Evolutionary conservation across 108 stramenopile genomes (phyloP), one percentile per base, ranked within the genome.

Genomic region (Skeletonema potamos): DNA sequence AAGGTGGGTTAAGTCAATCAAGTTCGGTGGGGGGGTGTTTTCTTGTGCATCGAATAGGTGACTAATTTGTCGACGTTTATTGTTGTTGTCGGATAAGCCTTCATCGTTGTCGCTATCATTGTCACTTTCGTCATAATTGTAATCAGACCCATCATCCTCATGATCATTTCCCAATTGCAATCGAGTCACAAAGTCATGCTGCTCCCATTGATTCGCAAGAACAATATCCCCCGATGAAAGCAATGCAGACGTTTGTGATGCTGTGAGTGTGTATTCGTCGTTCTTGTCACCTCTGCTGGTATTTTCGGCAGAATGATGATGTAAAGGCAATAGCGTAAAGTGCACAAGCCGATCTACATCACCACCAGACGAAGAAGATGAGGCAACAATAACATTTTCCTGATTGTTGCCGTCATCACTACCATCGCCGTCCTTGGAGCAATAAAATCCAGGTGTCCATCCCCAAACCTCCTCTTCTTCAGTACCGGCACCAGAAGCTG

Each of bases 1-100:
- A 29, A 84, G 46, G 56, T 75, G 70, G 11, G 72, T 73, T 54
- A 84, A 57, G 32, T 76, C 54, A 15, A 84, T 81, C 2, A 84
- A 58, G 56, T 84, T 80, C 41, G 24, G 26, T 8, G 73, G 73
- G 1, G 72, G 72, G 4, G 3, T 18, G 18, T 71, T 51, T 10
- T 17, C 10, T 34, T 46, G 33, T 43, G 8, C 17, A n/a, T 70
- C 30, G 29, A 44, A 55, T 11, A 22, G 27, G 6, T 20, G 17
- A 43, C 17, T n/a, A 0, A 12, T 36, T 15, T 39, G n/a, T 10
- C 2, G 10, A 26, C 26, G 0, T 12, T 2, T 13, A 18, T 64
- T 18, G 22, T 26, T 41, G n/a, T 64, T 18, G 22, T 26, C 27
- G n/a, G 26, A 5, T 1, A 30, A 29, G 6, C 44, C 58, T 20